These are phyloP conservation scores for Chytriomyces sp. DNA, from an alignment of 192 early-diverging fungal species.

Conservation along the genomic window DNA sequence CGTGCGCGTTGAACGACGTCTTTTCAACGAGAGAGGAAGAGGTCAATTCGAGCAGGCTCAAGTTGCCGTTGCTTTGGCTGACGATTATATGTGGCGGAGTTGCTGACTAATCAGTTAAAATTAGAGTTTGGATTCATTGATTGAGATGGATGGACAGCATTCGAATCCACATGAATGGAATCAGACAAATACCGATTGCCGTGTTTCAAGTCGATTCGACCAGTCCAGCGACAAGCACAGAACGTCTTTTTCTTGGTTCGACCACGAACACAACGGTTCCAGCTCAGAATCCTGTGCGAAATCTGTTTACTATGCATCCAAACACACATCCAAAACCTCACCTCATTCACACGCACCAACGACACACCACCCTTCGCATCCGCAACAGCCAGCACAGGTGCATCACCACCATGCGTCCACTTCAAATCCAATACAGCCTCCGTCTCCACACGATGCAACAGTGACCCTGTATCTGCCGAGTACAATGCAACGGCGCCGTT, in stretches of 20 bases:
- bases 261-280: neutral
- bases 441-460: slow-evolving; percentile 3
- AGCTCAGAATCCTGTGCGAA: neutral
- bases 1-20: slow-evolving; percentile 79
- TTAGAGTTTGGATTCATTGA: too few species aligned
- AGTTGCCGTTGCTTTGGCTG: slow-evolving; percentile 79
- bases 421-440: slow-evolving; percentile 59
- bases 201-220: slow-evolving; percentile 68
- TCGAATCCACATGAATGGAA: too few species aligned
- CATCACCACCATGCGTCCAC: slow-evolving; percentile 43
- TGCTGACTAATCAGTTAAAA: neutral
- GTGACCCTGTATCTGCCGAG: slow-evolving; percentile 26
- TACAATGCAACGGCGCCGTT: slow-evolving; percentile 74
- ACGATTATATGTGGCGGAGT: slow-evolving; percentile 60
- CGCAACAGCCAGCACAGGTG: slow-evolving; percentile 31
- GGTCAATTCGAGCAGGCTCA: slow-evolving; percentile 54
- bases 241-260: slow-evolving; percentile 54
- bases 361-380: slow-evolving; percentile 38
- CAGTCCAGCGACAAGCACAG: slow-evolving; percentile 90
- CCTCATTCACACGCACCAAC: slow-evolving; percentile 25
- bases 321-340: slow-evolving; percentile 12
- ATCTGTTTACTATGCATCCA: neutral
- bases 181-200: too few species aligned
- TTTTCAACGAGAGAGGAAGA: slow-evolving; percentile 37
- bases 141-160: too few species aligned